Conservation (phyloP, 805 yeast genomes). For the Kluyveromyces aestuarii region DNA sequence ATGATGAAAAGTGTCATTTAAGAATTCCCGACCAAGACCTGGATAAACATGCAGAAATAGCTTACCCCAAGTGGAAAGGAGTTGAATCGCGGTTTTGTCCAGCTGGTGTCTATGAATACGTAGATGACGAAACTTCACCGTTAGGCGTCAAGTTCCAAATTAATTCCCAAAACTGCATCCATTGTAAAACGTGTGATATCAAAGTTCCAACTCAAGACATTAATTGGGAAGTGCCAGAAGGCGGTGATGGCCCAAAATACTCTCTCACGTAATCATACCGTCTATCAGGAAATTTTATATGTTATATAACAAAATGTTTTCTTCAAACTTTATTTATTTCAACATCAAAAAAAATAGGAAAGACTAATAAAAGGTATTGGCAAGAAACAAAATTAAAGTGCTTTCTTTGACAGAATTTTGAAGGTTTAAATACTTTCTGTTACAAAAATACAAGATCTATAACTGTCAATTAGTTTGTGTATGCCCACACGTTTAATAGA, state of each 20-base stretch:
- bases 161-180: constrained; percentile 95
- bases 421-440: neutral
- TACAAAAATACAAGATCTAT: neutral
- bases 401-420: neutral
- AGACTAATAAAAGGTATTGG: neutral
- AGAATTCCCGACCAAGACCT: constrained; percentile 56
- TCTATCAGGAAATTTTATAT: neutral
- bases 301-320: neutral
- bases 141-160: constrained; percentile 80
- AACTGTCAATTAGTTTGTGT: constrained; percentile 11
- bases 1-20: constrained; percentile 86
- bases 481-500: constrained; percentile 36
- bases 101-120: constrained; percentile 95
- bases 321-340: too few relatives aligned
- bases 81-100: constrained; percentile 92
- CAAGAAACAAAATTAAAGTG: neutral
- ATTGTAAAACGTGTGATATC: constrained; percentile 97
- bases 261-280: constrained; percentile 49
- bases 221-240: constrained; percentile 96
- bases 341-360: neutral
- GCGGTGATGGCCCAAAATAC: constrained; percentile 98
- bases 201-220: constrained; percentile 94
- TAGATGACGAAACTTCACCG: constrained; percentile 46
- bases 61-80: constrained; percentile 76
- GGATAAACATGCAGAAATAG: constrained; percentile 52